These are phyloP conservation scores for Nephromyces sp. DNA, from an alignment of 169 alveolate species.

Conservation along the genomic window DNA sequence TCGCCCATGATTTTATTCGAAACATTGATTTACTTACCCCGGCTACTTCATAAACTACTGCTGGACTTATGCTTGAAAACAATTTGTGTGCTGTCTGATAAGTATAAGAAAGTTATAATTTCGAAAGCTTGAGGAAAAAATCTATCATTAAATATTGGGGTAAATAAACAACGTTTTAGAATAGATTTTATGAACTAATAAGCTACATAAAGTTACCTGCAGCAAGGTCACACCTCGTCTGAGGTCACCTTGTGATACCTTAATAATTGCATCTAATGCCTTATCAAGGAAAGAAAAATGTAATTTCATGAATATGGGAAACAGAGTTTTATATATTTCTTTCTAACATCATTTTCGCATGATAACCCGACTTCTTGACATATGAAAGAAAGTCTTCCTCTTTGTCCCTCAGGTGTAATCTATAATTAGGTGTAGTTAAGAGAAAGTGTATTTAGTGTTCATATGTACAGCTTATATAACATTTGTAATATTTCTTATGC, in stretches of 20 bases:
- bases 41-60: neutral
- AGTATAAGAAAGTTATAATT: neutral
- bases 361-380: too few species aligned
- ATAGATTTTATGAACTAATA: too few species aligned
- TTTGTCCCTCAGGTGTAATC: neutral
- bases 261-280: constrained; percentile 16
- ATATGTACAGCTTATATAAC: too few species aligned
- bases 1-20: neutral
- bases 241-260: constrained; percentile 30
- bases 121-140: neutral
- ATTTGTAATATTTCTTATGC: too few species aligned
- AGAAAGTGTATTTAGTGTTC: too few species aligned
- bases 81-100: neutral
- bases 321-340: too few species aligned
- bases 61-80: neutral
- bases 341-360: too few species aligned
- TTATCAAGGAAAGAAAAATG: too few species aligned
- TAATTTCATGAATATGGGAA: too few species aligned
- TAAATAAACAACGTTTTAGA: too few species aligned
- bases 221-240: constrained; percentile 30
- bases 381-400: neutral
- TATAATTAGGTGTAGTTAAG: too few species aligned
- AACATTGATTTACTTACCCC: neutral
- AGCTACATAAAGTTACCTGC: too few species aligned
- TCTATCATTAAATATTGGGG: neutral